These are phyloP conservation scores for Aspergillus sp. DNA, from an alignment of 2,329 filamentous ascomycete genomes.

Conservation along the genomic window DNA sequence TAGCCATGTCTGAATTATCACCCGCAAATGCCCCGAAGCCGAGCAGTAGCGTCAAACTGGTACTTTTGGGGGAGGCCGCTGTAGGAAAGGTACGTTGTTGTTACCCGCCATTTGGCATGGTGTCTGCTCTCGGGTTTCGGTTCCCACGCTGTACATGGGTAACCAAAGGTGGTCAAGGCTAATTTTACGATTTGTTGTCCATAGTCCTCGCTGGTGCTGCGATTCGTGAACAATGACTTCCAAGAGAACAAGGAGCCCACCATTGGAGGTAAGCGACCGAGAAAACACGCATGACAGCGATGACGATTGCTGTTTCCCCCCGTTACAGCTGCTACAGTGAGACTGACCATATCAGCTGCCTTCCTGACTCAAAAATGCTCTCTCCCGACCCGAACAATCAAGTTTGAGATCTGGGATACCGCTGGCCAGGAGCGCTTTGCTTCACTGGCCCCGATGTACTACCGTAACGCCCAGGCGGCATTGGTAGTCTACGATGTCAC, in stretches of 20 bases:
- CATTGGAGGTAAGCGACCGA: constrained; percentile 72
- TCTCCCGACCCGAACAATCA: constrained; percentile 76
- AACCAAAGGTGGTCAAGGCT: constrained; percentile 16
- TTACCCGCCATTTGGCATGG: not conserved
- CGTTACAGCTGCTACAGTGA: not conserved
- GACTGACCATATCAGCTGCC: constrained; percentile 61
- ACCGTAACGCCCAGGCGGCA: constrained; percentile 95
- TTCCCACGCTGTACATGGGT: constrained; percentile 19
- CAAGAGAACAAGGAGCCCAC: constrained; percentile 99
- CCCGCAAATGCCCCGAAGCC: constrained; percentile 74
- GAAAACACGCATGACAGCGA: not conserved
- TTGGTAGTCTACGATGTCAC: constrained; percentile 99
- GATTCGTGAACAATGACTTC: constrained; percentile 99
- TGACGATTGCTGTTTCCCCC: not conserved
- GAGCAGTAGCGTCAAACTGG: constrained; percentile 99
- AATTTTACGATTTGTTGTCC: constrained; percentile 11
- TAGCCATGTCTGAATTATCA: constrained; percentile 69
- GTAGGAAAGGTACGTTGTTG: constrained; percentile 82
- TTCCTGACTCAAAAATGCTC: constrained; percentile 99
- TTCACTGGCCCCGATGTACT: constrained; percentile 97
- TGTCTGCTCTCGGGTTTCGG: constrained; percentile 4
- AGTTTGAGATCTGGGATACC: constrained; percentile 95
- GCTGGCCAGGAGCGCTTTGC: constrained; percentile 97
- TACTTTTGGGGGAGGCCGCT: constrained; percentile 93
- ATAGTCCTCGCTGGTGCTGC: constrained; percentile 92